Evolutionary conservation across 306 rosid species (phyloP).

Genomic region (Quercus aquifolioides): DNA sequence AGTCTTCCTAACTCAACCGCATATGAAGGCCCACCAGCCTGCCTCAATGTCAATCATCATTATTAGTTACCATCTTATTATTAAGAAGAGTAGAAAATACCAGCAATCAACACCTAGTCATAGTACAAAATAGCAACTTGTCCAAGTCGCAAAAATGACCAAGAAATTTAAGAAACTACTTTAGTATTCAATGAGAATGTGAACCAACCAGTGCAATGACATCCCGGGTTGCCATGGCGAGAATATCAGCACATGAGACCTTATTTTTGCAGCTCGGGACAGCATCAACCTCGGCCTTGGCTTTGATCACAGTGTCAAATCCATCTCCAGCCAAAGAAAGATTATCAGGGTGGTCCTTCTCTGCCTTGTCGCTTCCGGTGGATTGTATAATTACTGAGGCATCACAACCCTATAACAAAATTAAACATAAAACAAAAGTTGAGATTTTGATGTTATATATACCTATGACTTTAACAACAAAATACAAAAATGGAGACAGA

Average conservation of each 20-base stretch:
- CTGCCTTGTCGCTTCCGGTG: conserved; percentile 50
- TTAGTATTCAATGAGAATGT: background rate
- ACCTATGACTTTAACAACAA: background rate
- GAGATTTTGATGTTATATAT: background rate
- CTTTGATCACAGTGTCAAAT: conserved; percentile 72
- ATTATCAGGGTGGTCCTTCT: conserved; percentile 78
- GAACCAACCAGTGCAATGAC: conserved; percentile 57
- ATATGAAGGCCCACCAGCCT: conserved; percentile 81
- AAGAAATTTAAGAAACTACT: background rate
- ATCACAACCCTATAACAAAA: conserved; percentile 63
- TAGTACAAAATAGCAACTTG: background rate
- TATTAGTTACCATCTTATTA: background rate
- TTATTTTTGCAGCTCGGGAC: conserved; percentile 55
- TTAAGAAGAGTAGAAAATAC: background rate
- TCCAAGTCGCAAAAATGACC: background rate
- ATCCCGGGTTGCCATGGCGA: conserved; percentile 77
- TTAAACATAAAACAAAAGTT: background rate
- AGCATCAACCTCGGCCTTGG: conserved; percentile 76
- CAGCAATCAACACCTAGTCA: background rate
- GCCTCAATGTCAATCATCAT: background rate
- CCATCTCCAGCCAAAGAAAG: conserved; percentile 89
- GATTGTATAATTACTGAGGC: conserved; percentile 56
- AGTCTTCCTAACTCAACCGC: conserved; percentile 76
- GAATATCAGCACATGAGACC: conserved; percentile 88
- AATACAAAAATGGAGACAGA: background rate